Evolutionary conservation across 2,329 filamentous ascomycete species (phyloP).

Genomic region (Stagonosporopsis vannaccii): DNA sequence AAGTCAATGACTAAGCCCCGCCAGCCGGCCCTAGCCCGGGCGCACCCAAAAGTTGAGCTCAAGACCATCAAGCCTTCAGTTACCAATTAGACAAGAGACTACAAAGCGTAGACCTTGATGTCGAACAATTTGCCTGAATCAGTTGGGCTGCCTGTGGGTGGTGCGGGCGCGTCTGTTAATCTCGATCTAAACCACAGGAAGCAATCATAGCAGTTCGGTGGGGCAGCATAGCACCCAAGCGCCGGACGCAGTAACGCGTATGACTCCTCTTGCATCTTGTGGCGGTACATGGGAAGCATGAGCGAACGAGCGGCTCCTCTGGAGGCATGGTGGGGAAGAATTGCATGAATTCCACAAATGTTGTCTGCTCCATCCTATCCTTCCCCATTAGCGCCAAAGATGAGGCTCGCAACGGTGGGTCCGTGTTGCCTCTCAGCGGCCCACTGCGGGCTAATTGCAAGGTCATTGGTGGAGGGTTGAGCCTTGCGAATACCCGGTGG

Average conservation of each 20-base stretch:
- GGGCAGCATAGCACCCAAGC: background rate
- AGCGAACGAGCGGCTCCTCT: background rate
- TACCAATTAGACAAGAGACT: no score
- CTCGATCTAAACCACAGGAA: background rate
- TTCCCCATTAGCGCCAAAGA: conserved; percentile 7
- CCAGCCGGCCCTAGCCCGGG: background rate
- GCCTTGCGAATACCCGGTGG: conserved; percentile 14
- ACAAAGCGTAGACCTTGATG: background rate
- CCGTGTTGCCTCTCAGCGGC: conserved; percentile 5
- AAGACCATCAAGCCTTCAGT: background rate
- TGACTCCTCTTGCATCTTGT: background rate
- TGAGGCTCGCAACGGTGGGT: conserved; percentile 15
- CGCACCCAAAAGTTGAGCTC: background rate
- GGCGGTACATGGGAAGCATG: background rate
- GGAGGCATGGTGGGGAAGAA: background rate
- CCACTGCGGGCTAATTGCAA: conserved; percentile 12
- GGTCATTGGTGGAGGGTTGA: conserved; percentile 8
- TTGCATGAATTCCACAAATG: conserved; percentile 7
- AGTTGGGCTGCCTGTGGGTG: no score
- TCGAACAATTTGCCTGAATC: background rate
- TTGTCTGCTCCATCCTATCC: conserved; percentile 1
- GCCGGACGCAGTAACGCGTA: background rate
- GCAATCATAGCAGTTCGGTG: background rate
- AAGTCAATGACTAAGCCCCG: conserved; percentile 13
- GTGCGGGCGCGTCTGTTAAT: background rate